These are phyloP conservation scores for Penicillium sp. DNA, from an alignment of 2,329 filamentous ascomycete species.

Conservation along the genomic window DNA sequence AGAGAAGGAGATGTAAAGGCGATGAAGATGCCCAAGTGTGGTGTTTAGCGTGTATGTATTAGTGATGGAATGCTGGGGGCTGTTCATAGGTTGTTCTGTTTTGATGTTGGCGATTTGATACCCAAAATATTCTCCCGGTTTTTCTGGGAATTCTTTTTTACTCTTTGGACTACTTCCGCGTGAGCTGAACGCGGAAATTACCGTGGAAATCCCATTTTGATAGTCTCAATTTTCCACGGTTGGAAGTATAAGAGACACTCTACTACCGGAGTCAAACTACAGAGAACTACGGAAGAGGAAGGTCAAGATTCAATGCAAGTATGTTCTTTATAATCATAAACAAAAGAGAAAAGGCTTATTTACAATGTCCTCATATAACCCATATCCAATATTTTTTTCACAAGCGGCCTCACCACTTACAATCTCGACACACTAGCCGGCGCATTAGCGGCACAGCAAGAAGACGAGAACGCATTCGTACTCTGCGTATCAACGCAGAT, in stretches of 20 bases:
- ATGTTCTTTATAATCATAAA: background rate
- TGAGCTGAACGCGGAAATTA: too few relatives aligned
- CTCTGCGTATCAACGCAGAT: slow-evolving; percentile 31
- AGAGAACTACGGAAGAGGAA: too few relatives aligned
- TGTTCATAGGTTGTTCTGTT: too few relatives aligned
- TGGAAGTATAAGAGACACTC: too few relatives aligned
- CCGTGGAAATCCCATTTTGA: too few relatives aligned
- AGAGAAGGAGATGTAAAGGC: slow-evolving; percentile 1
- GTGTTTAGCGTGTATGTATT: background rate
- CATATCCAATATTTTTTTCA: too few relatives aligned
- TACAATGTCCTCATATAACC: slow-evolving; percentile 5
- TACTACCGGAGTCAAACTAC: too few relatives aligned
- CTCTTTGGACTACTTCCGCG: too few relatives aligned
- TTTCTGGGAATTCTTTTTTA: too few relatives aligned
- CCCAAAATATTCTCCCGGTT: too few relatives aligned
- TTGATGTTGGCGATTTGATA: too few relatives aligned
- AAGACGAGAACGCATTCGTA: slow-evolving; percentile 25
- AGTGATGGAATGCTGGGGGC: background rate
- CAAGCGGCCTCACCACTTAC: slow-evolving; percentile 4
- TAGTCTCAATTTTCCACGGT: too few relatives aligned
- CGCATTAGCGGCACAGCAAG: slow-evolving; percentile 21
- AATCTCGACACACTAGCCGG: slow-evolving; percentile 18
- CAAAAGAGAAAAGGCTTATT: slow-evolving; percentile 2
- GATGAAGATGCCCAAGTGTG: background rate
- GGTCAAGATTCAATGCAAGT: background rate